Evolutionary conservation across 2,329 filamentous ascomycete genomes (phyloP).

Genomic region (Fusarium floridanum): DNA sequence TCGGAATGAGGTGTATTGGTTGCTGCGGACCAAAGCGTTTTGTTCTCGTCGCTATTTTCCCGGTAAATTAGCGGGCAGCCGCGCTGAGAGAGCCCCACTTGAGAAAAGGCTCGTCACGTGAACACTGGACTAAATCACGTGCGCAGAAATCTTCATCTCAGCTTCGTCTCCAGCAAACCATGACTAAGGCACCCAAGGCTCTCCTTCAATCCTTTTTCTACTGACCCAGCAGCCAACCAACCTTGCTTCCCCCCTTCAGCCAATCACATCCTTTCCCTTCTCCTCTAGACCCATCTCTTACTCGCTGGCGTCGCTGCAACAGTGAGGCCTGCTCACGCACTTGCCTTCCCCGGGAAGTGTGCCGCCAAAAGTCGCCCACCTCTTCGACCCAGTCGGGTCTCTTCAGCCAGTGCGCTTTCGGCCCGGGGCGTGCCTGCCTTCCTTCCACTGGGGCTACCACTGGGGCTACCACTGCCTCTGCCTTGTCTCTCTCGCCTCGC

Average conservation of each 20-base stretch:
- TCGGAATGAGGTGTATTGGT: slow-evolving; percentile 50
- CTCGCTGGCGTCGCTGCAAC: slow-evolving; percentile 22
- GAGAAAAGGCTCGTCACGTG: slow-evolving; percentile 4
- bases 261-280: slow-evolving; percentile 23
- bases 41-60: slow-evolving; percentile 57
- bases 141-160: not conserved
- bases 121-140: not conserved
- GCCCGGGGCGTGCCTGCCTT: slow-evolving; percentile 29
- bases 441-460: slow-evolving; percentile 3
- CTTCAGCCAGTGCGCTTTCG: slow-evolving; percentile 29
- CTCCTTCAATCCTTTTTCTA: slow-evolving; percentile 30
- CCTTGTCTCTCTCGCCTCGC: slow-evolving; percentile 32
- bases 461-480: slow-evolving; percentile 25
- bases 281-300: slow-evolving; percentile 24
- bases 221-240: slow-evolving; percentile 10
- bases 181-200: slow-evolving; percentile 31
- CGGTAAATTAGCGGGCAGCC: slow-evolving; percentile 55
- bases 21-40: slow-evolving; percentile 49
- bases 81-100: not conserved
- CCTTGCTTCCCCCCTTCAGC: slow-evolving; percentile 7
- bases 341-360: slow-evolving; percentile 40
- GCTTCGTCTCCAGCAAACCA: slow-evolving; percentile 1
- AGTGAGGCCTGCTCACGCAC: slow-evolving; percentile 27
- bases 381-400: not conserved
- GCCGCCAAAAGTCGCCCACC: slow-evolving; percentile 35